These are phyloP conservation scores for Tricholoma hemisulphureum DNA, from an alignment of 768 basidiomycete species.

Conservation along the genomic window DNA sequence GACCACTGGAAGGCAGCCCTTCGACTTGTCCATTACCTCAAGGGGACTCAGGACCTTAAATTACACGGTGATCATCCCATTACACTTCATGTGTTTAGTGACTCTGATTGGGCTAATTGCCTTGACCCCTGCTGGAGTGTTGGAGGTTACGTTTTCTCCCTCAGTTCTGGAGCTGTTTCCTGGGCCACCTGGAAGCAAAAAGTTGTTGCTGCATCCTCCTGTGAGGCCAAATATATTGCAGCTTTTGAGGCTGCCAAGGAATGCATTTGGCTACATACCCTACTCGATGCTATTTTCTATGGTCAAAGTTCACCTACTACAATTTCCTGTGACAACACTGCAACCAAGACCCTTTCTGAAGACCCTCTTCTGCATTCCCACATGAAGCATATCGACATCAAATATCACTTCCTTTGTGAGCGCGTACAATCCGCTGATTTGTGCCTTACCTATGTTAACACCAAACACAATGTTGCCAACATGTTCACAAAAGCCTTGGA, in stretches of 20 bases:
- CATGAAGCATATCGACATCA: conserved; percentile 41
- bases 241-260: conserved; percentile 21
- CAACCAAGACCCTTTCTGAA: conserved; percentile 28
- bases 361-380: conserved; percentile 32
- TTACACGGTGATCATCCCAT: conserved; percentile 8
- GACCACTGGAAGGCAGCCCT: conserved; percentile 2
- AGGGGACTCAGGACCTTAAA: conserved; percentile 16
- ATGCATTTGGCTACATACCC: conserved; percentile 11
- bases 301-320: conserved; percentile 6
- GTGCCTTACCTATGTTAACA: conserved; percentile 25
- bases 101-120: conserved; percentile 22
- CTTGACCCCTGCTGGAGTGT: conserved; percentile 15
- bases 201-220: conserved; percentile 14
- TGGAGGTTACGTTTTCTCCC: conserved; percentile 17
- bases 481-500: conserved; percentile 38
- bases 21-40: conserved; percentile 17
- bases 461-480: conserved; percentile 33
- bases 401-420: conserved; percentile 38
- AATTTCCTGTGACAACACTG: conserved; percentile 31
- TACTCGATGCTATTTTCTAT: conserved; percentile 15
- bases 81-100: conserved; percentile 17
- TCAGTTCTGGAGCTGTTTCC: conserved; percentile 16
- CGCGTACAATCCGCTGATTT: conserved; percentile 24
- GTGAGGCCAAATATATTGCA: conserved; percentile 41
- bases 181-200: conserved; percentile 9